A percentile compares a stretch with the other conserved stretches of the same genome.
Evolutionary conservation across 257 asterid species (phyloP).

Genomic region (Solanum appendiculatum): DNA sequence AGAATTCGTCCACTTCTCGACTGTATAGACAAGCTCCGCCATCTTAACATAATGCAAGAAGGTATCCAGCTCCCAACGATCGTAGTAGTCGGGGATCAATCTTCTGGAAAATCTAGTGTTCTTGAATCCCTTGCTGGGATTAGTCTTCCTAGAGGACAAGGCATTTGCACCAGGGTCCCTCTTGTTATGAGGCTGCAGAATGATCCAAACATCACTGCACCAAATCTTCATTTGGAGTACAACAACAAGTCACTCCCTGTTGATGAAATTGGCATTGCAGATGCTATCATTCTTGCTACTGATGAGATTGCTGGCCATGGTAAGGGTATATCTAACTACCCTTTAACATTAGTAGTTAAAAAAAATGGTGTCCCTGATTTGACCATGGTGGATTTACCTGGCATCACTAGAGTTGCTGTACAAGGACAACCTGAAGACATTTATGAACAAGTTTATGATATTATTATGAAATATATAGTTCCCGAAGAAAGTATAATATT

Average conservation of each 20-base stretch:
- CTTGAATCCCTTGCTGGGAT: conserved; percentile 42
- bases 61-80: conserved; percentile 45
- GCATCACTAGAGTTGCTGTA: neutral
- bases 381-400: neutral
- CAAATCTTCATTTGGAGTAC: conserved; percentile 22
- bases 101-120: conserved; percentile 45
- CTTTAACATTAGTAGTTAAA: neutral
- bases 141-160: conserved; percentile 47
- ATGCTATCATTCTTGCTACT: neutral
- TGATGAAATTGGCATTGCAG: neutral
- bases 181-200: conserved; percentile 29
- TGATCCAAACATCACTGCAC: neutral
- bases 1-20: conserved; percentile 33
- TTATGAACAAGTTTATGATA: neutral
- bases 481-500: neutral
- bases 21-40: conserved; percentile 28
- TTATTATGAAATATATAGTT: neutral
- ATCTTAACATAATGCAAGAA: conserved; percentile 33
- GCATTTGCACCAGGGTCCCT: conserved; percentile 40
- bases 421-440: neutral
- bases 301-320: neutral
- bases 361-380: neutral
- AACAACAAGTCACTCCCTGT: neutral
- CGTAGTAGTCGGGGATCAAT: conserved; percentile 43
- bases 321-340: neutral